Base-by-base conservation (phyloP, 2,329 filamentous ascomycete species). In the Raffaelea arxii region DNA sequence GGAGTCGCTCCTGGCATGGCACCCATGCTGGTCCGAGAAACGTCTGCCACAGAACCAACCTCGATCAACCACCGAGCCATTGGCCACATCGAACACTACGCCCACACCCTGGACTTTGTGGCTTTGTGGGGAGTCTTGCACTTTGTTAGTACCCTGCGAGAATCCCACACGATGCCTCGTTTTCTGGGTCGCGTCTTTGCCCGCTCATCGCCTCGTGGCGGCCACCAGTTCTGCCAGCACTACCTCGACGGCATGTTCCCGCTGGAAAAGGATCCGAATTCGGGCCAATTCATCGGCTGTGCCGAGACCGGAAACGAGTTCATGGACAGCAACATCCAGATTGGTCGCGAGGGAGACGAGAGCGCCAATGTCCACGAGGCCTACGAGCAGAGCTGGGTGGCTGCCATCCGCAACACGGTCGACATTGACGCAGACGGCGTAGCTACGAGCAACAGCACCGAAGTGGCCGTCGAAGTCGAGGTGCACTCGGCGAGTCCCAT, bases 61-160 rank as follows among this genome's bases (percentile, higher is more conserved):
- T 58, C 66, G 2, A 61, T 68, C 9, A 63, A 69, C 5, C 67
- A 70, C 50, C 65, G 68, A 36, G 75, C 75, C 3, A 80, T 91
- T 44, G 71, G 75, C 6, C 74, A 89, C 53, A 82, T 92, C 35
- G 86, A 92, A 62, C 86, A 92, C 62, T 92, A 90, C 56, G 82
- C 81, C 3, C 84, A 90, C 58, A 74, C 73, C 9, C 74, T 71
- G 16, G 86, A 92, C 55, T 85, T 87, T 53, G 84, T 91, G 3
- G 75, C 84, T 4, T 66, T 80, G 10, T 86, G 83, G 73, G 86
- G 86, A 2, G 78, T 89, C 6, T 67, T 91, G 30, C 75, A 85
- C 59, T 88, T 86, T 24, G 71, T 74, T 44, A 62, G 65, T 22
- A 59, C 69, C 2, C 60, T 64, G 1, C 74, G 58, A 39, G 63